phyloP scores from a whole-genome alignment of 768 basidiomycete species.

The Russula dissimulans region DNA sequence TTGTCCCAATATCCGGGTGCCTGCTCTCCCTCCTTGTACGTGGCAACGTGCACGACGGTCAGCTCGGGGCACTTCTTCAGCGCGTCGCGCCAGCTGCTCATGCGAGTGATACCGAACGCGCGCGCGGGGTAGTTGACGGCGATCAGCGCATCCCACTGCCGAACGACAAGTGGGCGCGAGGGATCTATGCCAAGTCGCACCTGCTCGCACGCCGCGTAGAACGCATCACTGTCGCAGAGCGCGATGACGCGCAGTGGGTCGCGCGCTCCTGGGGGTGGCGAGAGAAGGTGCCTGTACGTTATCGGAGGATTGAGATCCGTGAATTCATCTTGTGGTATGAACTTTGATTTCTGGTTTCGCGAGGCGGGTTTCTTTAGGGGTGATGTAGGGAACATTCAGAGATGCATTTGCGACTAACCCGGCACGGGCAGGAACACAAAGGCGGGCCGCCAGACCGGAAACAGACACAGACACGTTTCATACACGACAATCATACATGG shows the following conservation, averaged over 20 bases:
- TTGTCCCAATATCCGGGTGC: conserved; percentile 92
- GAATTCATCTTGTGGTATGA: conserved; percentile 30
- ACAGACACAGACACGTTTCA: background rate
- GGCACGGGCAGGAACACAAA: no score
- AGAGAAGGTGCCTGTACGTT: conserved; percentile 71
- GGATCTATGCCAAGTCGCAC: conserved; percentile 60
- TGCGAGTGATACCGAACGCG: conserved; percentile 86
- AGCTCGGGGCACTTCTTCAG: conserved; percentile 79
- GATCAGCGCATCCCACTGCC: conserved; percentile 84
- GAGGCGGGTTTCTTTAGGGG: conserved; percentile 7
- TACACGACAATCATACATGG: background rate
- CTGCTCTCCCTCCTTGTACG: conserved; percentile 78
- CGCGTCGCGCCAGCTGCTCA: conserved; percentile 77
- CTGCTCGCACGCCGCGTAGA: conserved; percentile 80
- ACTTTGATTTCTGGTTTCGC: conserved; percentile 8
- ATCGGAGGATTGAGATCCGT: conserved; percentile 57
- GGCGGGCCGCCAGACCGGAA: no score
- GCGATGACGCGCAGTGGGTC: conserved; percentile 81
- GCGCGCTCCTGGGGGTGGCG: conserved; percentile 54
- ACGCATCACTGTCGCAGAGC: conserved; percentile 87
- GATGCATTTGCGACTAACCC: no score
- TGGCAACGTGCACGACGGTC: conserved; percentile 85
- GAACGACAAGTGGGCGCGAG: conserved; percentile 63
- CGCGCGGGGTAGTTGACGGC: conserved; percentile 96
- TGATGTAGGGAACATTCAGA: conserved; percentile 8